Evolutionary conservation across 2,329 filamentous ascomycete species (phyloP).

Genomic region (Tolypocladium ovalisporum): DNA sequence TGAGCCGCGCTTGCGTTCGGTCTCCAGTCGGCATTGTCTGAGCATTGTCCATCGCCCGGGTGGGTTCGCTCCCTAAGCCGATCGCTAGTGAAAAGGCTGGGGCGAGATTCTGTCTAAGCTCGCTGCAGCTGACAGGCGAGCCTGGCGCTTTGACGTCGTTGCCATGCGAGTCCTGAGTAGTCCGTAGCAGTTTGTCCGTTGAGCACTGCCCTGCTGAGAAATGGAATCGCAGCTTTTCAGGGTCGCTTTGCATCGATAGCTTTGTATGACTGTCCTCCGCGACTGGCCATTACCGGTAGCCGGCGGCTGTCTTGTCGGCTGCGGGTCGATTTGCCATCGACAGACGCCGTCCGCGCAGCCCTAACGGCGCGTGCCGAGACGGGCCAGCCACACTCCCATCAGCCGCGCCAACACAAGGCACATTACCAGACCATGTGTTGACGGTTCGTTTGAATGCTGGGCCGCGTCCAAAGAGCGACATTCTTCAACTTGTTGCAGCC

Average conservation of each 20-base stretch:
- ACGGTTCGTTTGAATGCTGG: too few species aligned
- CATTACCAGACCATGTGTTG: not conserved
- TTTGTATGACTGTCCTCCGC: not conserved
- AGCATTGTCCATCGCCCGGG: not conserved
- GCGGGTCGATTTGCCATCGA: not conserved
- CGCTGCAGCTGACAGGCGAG: not conserved
- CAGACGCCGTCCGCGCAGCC: not conserved
- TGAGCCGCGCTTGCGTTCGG: not conserved
- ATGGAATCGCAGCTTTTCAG: not conserved
- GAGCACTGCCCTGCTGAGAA: not conserved
- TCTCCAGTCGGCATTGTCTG: not conserved
- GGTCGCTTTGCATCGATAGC: not conserved
- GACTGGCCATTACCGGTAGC: not conserved
- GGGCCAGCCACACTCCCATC: not conserved
- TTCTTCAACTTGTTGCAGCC: not conserved
- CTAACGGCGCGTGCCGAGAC: slow-evolving; percentile 5
- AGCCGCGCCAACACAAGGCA: not conserved
- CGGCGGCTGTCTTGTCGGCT: not conserved
- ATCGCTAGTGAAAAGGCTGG: not conserved
- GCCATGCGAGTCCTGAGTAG: not conserved
- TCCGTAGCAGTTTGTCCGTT: not conserved
- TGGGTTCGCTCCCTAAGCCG: not conserved
- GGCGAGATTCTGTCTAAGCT: not conserved
- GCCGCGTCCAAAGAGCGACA: too few species aligned
- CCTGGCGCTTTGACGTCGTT: not conserved